Evolutionary conservation across 108 stramenopile species (phyloP), one percentile per base, ranked within the genome.

Genomic region (Conticribra weissflogii): DNA sequence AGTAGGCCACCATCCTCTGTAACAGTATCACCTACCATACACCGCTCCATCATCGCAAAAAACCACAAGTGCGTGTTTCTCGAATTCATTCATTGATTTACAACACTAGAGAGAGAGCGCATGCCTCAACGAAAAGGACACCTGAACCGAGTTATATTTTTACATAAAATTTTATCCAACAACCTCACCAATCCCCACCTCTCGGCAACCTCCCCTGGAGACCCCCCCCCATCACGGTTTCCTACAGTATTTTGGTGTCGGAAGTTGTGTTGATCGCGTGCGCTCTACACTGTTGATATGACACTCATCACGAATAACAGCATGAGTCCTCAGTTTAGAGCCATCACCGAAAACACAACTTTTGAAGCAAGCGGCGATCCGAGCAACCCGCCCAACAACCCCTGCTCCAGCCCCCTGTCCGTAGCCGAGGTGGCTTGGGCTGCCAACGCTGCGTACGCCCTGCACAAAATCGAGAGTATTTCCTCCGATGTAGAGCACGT

Each of bases 251-350:
- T 44, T 57, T 59, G 68, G 68, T 54, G 54, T 59, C 15, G 25
- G 29, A 45, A 34, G 33, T 50, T 61, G 65, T 70, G 55, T 70
- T 68, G 27, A 15, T n/a, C 54, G 34, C 28, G 12, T 31, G 51
- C 61, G 51, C 68, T 59, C 68, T 65, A 70, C 46, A 77, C 76
- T 77, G 76, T 69, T 78, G 68, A 69, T 59, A 70, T 78, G 76
- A 70, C 52, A 70, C 76, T 78, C 76, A 77, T 58, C 63, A 70
- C 76, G 68, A 53, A 59, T 63, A 66, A n/a, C 59, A 70, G 62
- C 68, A 78, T 78, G 76, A 78, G 76, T 78, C 76, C 76, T 78
- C 68, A 78, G 76, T 78, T 41, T 70, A 78, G 76, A 59, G 76
- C 60, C 44, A 56, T 46, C 32, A 52, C 24, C 24, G 48, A 65